Evolutionary conservation across 768 basidiomycete species (phyloP).

Genomic region (Leucosporidium creatinivorum): DNA sequence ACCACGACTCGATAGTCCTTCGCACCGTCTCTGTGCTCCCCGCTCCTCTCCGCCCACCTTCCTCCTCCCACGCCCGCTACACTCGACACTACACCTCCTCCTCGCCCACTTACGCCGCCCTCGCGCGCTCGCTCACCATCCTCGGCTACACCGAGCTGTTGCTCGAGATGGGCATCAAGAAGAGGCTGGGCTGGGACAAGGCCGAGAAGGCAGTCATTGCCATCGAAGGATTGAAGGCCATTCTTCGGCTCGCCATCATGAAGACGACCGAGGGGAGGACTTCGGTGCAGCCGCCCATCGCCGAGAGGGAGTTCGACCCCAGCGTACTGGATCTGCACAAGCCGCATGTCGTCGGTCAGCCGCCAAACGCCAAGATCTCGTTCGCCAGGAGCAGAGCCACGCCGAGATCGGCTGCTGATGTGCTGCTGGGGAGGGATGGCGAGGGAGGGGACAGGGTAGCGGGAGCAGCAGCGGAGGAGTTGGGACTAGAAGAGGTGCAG

Average conservation of each 20-base stretch:
- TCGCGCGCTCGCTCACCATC: constrained; percentile 61
- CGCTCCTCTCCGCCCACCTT: constrained; percentile 36
- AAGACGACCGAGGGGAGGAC: constrained; percentile 64
- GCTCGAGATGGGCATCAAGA: constrained; percentile 76
- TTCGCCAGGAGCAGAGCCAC: not conserved
- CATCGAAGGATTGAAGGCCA: constrained; percentile 76
- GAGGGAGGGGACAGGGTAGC: constrained; percentile 3
- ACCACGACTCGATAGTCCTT: constrained; percentile 94
- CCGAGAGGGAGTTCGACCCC: constrained; percentile 37
- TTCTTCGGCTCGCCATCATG: constrained; percentile 66
- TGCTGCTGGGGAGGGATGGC: constrained; percentile 2
- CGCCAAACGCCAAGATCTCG: not conserved
- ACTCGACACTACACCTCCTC: constrained; percentile 78
- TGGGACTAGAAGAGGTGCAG: constrained; percentile 1
- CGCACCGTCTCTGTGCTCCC: constrained; percentile 49
- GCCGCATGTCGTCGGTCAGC: constrained; percentile 8
- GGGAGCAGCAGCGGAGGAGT: constrained; percentile 1
- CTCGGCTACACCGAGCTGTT: constrained; percentile 75
- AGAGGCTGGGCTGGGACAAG: constrained; percentile 53
- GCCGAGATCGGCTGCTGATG: constrained; percentile 1
- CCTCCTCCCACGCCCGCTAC: constrained; percentile 67
- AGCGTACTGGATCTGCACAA: constrained; percentile 23
- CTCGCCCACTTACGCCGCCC: constrained; percentile 64
- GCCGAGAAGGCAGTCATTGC: constrained; percentile 71
- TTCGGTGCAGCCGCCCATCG: constrained; percentile 33